Conservation (phyloP, 139 green algal species). For the Pycnococcus provasolii region DNA sequence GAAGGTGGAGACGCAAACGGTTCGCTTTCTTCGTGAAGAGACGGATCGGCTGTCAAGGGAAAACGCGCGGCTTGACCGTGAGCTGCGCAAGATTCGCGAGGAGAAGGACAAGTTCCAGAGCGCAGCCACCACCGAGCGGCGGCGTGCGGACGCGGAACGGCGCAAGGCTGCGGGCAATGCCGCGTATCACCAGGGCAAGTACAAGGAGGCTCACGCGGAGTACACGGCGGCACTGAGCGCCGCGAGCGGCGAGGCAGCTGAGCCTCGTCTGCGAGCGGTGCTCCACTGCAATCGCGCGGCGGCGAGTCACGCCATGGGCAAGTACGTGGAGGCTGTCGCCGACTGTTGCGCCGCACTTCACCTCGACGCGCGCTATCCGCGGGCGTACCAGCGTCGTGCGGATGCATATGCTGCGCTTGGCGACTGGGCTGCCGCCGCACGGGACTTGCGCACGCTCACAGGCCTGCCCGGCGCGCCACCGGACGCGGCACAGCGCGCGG, state of each 20-base stretch:
- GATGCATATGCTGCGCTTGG: slow-evolving; percentile 42
- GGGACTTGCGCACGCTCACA: slow-evolving; percentile 32
- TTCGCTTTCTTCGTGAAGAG: too few relatives aligned
- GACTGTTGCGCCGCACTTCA: slow-evolving; percentile 39
- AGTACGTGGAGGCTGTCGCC: slow-evolving; percentile 41
- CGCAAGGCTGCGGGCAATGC: slow-evolving; percentile 31
- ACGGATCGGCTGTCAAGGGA: too few relatives aligned
- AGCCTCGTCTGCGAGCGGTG: slow-evolving; percentile 33
- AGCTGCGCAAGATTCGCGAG: too few relatives aligned
- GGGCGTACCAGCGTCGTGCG: slow-evolving; percentile 39
- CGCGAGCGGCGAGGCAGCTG: background rate
- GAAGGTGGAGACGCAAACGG: background rate
- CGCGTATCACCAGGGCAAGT: slow-evolving; percentile 30
- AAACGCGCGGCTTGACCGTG: too few relatives aligned
- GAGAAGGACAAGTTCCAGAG: too few relatives aligned
- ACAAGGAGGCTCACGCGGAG: slow-evolving; percentile 25
- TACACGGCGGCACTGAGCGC: slow-evolving; percentile 36
- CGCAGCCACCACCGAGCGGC: too few relatives aligned
- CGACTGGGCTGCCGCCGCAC: slow-evolving; percentile 32
- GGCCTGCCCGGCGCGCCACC: slow-evolving; percentile 2
- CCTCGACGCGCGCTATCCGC: slow-evolving; percentile 37
- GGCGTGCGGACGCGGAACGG: background rate
- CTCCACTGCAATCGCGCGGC: slow-evolving; percentile 47
- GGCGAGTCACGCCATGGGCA: slow-evolving; percentile 28
- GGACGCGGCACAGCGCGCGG: slow-evolving; percentile 9